phyloP scores from a whole-genome alignment of 2,329 filamentous ascomycete genomes.

The Cryphonectria carpinicola region DNA sequence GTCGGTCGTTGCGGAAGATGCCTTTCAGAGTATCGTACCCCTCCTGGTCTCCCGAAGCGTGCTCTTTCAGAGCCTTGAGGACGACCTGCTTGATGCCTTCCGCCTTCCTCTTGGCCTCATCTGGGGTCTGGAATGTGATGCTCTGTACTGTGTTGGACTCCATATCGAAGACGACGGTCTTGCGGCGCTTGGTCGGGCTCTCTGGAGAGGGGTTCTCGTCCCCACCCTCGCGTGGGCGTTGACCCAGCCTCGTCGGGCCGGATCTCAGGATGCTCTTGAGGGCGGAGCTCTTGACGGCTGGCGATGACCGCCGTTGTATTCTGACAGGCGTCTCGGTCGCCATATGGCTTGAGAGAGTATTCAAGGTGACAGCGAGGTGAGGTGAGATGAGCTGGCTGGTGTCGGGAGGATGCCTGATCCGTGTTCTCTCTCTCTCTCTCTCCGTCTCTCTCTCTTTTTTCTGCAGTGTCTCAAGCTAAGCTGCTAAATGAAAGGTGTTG shows the following conservation, averaged over 20 bases:
- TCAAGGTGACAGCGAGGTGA: conserved; percentile 11
- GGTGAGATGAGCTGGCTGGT: background rate
- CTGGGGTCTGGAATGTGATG: conserved; percentile 55
- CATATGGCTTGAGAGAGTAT: conserved; percentile 14
- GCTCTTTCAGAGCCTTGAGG: conserved; percentile 58
- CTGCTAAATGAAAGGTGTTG: conserved; percentile 9
- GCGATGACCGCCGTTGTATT: conserved; percentile 24
- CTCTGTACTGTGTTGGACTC: conserved; percentile 61
- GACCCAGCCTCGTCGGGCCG: conserved; percentile 19
- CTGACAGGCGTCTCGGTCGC: conserved; percentile 27
- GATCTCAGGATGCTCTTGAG: conserved; percentile 23
- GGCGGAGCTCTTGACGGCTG: conserved; percentile 24
- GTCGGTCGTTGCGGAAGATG: conserved; percentile 56
- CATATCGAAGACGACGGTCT: conserved; percentile 61
- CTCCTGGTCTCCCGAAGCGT: conserved; percentile 60
- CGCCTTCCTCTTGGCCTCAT: conserved; percentile 60
- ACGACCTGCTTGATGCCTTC: conserved; percentile 61
- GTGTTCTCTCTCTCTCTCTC: too few species aligned
- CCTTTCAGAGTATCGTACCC: conserved; percentile 66
- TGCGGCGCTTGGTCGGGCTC: conserved; percentile 57
- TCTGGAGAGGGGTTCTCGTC: conserved; percentile 43
- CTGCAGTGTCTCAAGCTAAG: background rate
- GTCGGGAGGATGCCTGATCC: conserved; percentile 12
- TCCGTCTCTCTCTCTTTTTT: background rate
- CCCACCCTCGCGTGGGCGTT: conserved; percentile 34